Base-by-base conservation (phyloP, 2,329 filamentous ascomycete genomes). In the Sclerotinia trifoliorum region DNA sequence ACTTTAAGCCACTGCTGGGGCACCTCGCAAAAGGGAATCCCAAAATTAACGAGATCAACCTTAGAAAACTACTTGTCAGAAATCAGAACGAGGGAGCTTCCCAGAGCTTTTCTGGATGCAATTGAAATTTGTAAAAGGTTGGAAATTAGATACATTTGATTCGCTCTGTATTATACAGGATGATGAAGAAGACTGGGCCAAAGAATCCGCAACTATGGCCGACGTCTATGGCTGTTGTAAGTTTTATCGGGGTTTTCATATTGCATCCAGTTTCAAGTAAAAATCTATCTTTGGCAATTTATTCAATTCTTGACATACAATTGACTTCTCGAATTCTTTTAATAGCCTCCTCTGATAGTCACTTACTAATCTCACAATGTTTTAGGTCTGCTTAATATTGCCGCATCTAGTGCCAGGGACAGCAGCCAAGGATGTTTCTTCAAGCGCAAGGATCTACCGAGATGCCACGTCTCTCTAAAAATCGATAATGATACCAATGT, bases 401-500 rank as follows among this genome's bases (percentile, higher is more conserved):
- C 26, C 1, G 52, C 52, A 32, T 55, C 52, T 21, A 55, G 52
- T 19, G 19, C 52, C 4, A 55, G 10, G 5, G 8, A 55, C 29
- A 29, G 52, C 2, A 55, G 10, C 1, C 26, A 55, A 55, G 52
- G 52, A 55, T 54, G 52, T 1, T 55, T 32, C 17, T 32, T 32
- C 11, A 0, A 32, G 10, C 26, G 26, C 10, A 0, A 8, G 10
- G 17, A 55, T 21, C 8, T 11, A 10, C 17, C 2, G 1, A 55
- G 26, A 5, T 55, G 26, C 21, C 7, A 11, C 2, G 5, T 55
- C 17, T 32, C 26, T 13, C 2, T 55, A 0, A 55, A 21, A 6
- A 5, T 32, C 0, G 4, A 6, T 32, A 3, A 19, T 2, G 21
- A 55, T 2, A 32, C 3, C 1, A 5, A 21, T 21, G 3, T 5